A percentile compares a stretch with the other conserved stretches of the same genome.
These are phyloP conservation scores for Aspergillus quadricinctus DNA, from an alignment of 2,329 filamentous ascomycete genomes.

Conservation along the genomic window DNA sequence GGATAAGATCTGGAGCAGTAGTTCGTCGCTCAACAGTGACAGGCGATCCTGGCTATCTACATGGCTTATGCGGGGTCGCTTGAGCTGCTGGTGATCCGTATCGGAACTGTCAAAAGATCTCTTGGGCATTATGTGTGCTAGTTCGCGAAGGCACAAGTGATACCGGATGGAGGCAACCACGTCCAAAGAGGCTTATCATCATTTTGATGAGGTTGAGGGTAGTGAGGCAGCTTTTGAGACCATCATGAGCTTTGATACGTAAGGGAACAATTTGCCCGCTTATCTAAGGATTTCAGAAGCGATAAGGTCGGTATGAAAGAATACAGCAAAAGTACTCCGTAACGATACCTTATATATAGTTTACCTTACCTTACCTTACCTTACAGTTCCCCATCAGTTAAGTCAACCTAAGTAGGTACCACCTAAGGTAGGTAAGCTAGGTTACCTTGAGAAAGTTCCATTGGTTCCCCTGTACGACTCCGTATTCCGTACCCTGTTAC, in stretches of 20 bases:
- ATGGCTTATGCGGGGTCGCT: conserved; percentile 39
- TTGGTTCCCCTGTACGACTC: too few relatives aligned
- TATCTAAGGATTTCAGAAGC: conserved; percentile 5
- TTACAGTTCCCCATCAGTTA: background rate
- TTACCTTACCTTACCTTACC: too few relatives aligned
- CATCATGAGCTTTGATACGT: background rate
- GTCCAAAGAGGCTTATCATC: conserved; percentile 4
- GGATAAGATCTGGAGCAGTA: conserved; percentile 78
- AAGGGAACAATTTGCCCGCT: background rate
- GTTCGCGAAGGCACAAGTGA: background rate
- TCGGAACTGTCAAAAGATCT: conserved; percentile 20
- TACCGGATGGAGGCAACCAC: background rate
- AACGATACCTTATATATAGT: background rate
- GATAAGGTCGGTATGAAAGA: background rate
- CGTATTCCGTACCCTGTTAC: too few relatives aligned
- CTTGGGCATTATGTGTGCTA: conserved; percentile 29
- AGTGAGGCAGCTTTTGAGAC: background rate
- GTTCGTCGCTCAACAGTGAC: conserved; percentile 76
- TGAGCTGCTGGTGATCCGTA: conserved; percentile 29
- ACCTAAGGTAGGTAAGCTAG: too few relatives aligned
- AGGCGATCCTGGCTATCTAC: conserved; percentile 53
- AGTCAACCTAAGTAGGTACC: too few relatives aligned
- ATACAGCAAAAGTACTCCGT: background rate
- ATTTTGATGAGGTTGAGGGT: background rate
- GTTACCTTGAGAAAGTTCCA: too few relatives aligned